phyloP scores from a whole-genome alignment of 257 asterid species.

The Nicotiana obtusifolia region DNA sequence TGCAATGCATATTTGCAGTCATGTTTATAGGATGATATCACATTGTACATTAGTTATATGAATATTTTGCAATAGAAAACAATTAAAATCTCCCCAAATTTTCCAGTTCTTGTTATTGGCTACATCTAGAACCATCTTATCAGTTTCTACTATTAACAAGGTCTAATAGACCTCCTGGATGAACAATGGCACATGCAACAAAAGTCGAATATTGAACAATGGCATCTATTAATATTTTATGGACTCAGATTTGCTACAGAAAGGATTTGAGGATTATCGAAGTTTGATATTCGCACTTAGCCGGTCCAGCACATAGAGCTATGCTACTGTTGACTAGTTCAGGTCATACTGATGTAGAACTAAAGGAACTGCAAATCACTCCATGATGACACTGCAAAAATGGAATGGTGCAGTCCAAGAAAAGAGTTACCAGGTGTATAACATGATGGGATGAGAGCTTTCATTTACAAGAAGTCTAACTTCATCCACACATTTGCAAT shows the following conservation, averaged over 20 bases:
- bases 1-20: neutral
- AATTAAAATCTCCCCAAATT: neutral
- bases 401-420: neutral
- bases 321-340: neutral
- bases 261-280: neutral
- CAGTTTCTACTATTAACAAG: neutral
- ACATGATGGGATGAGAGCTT: neutral
- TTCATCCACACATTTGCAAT: neutral
- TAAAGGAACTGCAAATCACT: slow-evolving; percentile 3
- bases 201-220: neutral
- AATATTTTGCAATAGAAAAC: neutral
- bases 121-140: neutral
- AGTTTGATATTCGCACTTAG: neutral
- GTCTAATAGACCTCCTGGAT: neutral
- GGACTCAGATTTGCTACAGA: neutral
- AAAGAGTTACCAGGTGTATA: neutral
- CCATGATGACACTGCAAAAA: neutral
- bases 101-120: neutral
- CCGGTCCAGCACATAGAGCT: neutral
- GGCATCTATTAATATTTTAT: neutral
- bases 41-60: neutral
- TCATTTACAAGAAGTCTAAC: neutral
- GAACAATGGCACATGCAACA: neutral
- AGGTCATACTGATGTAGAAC: neutral
- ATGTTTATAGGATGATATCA: slow-evolving; percentile 1